phyloP scores from a whole-genome alignment of 1,284 basidiomycete species.

The Taiwanofungus camphoratus region DNA sequence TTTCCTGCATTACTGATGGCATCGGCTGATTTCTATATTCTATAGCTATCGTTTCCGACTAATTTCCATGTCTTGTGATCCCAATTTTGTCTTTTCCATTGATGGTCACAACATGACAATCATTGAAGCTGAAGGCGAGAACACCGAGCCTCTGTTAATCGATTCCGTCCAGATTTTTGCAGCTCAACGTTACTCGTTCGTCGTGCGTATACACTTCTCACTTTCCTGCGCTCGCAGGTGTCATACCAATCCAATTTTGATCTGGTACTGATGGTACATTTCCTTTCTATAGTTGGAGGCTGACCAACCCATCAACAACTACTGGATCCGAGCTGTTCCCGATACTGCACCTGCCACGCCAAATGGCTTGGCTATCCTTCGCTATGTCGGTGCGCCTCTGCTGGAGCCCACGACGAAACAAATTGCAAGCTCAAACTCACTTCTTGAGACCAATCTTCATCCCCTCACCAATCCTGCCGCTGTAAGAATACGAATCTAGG shows the following conservation, averaged over 20 bases:
- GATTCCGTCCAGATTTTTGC: constrained; percentile 36
- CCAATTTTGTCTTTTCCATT: constrained; percentile 30
- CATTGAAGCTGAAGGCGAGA: constrained; percentile 49
- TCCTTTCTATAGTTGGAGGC: constrained; percentile 25
- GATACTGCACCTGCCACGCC: constrained; percentile 19
- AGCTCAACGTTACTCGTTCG: constrained; percentile 32
- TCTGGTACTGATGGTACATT: constrained; percentile 17
- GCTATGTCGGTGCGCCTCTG: constrained; percentile 35
- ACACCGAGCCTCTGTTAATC: constrained; percentile 32
- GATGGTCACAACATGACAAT: constrained; percentile 40
- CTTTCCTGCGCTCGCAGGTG: not conserved
- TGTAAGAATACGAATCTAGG: constrained; percentile 5
- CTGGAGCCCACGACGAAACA: constrained; percentile 35
- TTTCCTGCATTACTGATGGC: no score
- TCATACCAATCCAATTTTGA: no score
- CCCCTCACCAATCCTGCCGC: constrained; percentile 9
- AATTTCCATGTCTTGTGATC: constrained; percentile 40
- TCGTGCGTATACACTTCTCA: constrained; percentile 13
- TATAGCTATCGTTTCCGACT: constrained; percentile 36
- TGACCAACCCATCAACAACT: constrained; percentile 31
- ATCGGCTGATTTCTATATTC: no score
- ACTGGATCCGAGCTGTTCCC: constrained; percentile 40
- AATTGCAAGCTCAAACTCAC: constrained; percentile 3
- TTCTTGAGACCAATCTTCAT: constrained; percentile 26
- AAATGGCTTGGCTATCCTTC: constrained; percentile 30